Evolutionary conservation across 305 asterid genomes (phyloP).

Genomic region (Andrographis paniculata): DNA sequence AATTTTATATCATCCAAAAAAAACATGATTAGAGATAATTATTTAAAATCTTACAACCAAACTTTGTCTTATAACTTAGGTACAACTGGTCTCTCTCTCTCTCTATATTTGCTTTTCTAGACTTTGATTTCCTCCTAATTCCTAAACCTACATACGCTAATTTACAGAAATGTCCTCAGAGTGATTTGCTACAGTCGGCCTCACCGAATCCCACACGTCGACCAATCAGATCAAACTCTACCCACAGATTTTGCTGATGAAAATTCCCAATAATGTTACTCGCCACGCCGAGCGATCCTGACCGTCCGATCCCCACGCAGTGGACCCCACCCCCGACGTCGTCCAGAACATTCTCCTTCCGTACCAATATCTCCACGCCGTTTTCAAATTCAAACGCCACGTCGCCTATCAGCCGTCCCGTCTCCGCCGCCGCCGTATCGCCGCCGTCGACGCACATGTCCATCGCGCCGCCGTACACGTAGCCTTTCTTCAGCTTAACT

Average conservation of each 20-base stretch:
- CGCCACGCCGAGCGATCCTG: constrained; percentile 60
- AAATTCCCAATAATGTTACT: constrained; percentile 79
- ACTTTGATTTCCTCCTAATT: too few relatives aligned
- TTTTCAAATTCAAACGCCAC: constrained; percentile 52
- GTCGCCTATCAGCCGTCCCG: constrained; percentile 48
- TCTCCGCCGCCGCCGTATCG: constrained; percentile 16
- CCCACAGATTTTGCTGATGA: constrained; percentile 85
- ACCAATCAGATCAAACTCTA: constrained; percentile 59
- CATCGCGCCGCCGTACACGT: constrained; percentile 43
- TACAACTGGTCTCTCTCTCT: too few relatives aligned
- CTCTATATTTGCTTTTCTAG: too few relatives aligned
- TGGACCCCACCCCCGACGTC: constrained; percentile 53
- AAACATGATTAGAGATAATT: too few relatives aligned
- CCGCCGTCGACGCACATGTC: constrained; percentile 82
- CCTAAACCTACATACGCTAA: background rate
- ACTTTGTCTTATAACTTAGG: too few relatives aligned
- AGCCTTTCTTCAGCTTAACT: constrained; percentile 40
- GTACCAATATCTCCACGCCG: constrained; percentile 40
- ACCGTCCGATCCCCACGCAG: constrained; percentile 64
- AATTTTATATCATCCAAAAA: too few relatives aligned
- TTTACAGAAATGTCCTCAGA: constrained; percentile 7
- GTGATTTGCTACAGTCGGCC: constrained; percentile 49
- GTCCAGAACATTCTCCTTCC: constrained; percentile 37
- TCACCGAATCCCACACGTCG: constrained; percentile 62
- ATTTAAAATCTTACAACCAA: too few relatives aligned